A percentile compares a stretch with the other conserved stretches of the same genome.
Evolutionary conservation across 306 rosid genomes (phyloP).

Genomic region (Fragaria nilgerrensis): DNA sequence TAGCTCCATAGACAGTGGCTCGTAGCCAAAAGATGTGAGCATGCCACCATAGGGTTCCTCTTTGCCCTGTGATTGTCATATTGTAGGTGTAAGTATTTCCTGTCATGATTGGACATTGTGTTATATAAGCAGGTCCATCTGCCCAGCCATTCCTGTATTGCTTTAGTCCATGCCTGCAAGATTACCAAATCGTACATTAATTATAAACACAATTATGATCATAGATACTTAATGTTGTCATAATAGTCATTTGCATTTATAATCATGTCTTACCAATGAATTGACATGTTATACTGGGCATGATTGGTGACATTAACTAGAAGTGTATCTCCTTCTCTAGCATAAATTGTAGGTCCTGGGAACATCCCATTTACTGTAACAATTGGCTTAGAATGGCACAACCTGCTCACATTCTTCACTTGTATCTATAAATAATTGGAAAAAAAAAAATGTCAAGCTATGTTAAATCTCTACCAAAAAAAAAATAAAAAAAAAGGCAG

Average conservation of each 20-base stretch:
- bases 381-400: slow-evolving; percentile 32
- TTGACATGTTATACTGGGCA: slow-evolving; percentile 30
- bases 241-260: neutral
- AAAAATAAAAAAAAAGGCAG: neutral
- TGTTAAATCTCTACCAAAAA: neutral
- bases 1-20: slow-evolving; percentile 35
- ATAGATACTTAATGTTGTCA: neutral
- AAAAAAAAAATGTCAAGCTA: neutral
- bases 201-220: neutral
- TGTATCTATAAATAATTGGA: slow-evolving; percentile 10
- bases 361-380: slow-evolving; percentile 21
- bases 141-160: slow-evolving; percentile 39
- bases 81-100: slow-evolving; percentile 32
- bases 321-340: slow-evolving; percentile 25
- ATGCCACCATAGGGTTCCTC: slow-evolving; percentile 41
- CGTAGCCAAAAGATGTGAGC: slow-evolving; percentile 42
- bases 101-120: slow-evolving; percentile 35
- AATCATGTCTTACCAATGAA: slow-evolving; percentile 21
- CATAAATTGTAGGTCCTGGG: slow-evolving; percentile 25
- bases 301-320: slow-evolving; percentile 25
- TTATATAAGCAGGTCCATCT: slow-evolving; percentile 41
- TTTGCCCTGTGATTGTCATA: slow-evolving; percentile 30
- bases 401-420: slow-evolving; percentile 33
- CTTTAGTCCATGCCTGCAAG: slow-evolving; percentile 34
- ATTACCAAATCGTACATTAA: neutral